These are phyloP conservation scores for Wickerhamiella nectarea DNA, from an alignment of 805 yeast genomes.

Conservation along the genomic window DNA sequence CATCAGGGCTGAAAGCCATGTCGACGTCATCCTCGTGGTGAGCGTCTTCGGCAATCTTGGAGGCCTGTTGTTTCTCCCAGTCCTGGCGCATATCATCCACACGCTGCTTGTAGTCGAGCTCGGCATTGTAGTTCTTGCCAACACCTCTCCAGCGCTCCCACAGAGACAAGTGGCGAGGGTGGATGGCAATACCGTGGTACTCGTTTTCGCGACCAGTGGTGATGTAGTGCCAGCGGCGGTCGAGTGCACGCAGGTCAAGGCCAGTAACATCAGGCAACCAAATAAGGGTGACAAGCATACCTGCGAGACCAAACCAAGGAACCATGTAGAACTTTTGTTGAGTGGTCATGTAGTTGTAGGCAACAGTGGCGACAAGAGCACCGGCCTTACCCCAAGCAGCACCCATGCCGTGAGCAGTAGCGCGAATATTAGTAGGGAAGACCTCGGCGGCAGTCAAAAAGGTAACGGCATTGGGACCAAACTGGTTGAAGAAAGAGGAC, in stretches of 20 bases:
- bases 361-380: slow-evolving; percentile 41
- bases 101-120: slow-evolving; percentile 28
- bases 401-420: slow-evolving; percentile 52
- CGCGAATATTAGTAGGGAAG: slow-evolving; percentile 53
- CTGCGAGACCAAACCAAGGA: slow-evolving; percentile 30
- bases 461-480: slow-evolving; percentile 53
- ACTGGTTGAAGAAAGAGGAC: slow-evolving; percentile 51
- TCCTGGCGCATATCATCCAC: slow-evolving; percentile 27
- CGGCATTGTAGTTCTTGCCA: slow-evolving; percentile 27
- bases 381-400: slow-evolving; percentile 56
- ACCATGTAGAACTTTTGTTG: slow-evolving; percentile 28
- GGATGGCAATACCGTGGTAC: slow-evolving; percentile 30
- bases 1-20: slow-evolving; percentile 19
- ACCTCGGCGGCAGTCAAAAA: slow-evolving; percentile 52
- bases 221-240: slow-evolving; percentile 27
- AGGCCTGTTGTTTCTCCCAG: slow-evolving; percentile 27
- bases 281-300: slow-evolving; percentile 25
- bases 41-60: slow-evolving; percentile 13
- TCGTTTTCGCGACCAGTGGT: slow-evolving; percentile 26
- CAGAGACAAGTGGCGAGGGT: slow-evolving; percentile 25
- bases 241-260: slow-evolving; percentile 28
- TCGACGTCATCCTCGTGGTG: slow-evolving; percentile 19
- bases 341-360: slow-evolving; percentile 26
- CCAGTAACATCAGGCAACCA: slow-evolving; percentile 30
- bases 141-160: slow-evolving; percentile 28